These are phyloP conservation scores for Lentinula lateritia DNA, from an alignment of 768 basidiomycete species.

Conservation along the genomic window DNA sequence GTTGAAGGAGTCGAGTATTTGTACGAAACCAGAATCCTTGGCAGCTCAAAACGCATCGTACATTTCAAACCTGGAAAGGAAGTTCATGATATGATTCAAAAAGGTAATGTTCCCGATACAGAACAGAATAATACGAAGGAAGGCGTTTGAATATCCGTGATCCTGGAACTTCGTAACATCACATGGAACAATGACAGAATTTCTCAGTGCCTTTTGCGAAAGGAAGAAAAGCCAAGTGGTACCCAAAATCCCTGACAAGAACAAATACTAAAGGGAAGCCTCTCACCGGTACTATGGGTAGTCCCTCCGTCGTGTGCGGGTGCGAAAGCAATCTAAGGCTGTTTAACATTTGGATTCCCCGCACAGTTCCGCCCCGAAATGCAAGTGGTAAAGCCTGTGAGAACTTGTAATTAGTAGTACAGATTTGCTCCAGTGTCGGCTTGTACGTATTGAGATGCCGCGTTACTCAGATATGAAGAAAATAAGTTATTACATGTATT, in stretches of 20 bases:
- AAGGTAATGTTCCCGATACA: not conserved
- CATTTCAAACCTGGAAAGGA: not conserved
- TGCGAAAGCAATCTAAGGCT: not conserved
- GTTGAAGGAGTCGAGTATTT: not conserved
- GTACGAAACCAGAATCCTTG: constrained; percentile 1
- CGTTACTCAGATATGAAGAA: too few relatives aligned
- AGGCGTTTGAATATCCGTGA: not conserved
- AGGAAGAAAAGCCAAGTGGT: not conserved
- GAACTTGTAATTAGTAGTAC: too few relatives aligned
- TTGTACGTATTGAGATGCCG: too few relatives aligned
- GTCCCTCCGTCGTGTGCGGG: not conserved
- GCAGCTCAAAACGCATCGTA: not conserved
- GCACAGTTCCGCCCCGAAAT: too few relatives aligned
- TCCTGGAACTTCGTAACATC: not conserved
- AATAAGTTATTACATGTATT: not conserved
- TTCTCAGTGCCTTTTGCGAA: not conserved
- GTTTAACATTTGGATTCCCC: too few relatives aligned
- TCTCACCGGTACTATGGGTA: not conserved
- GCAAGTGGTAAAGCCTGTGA: too few relatives aligned
- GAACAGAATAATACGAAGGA: not conserved
- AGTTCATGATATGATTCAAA: not conserved
- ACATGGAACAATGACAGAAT: not conserved
- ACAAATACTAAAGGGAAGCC: not conserved
- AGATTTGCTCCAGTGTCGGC: too few relatives aligned
- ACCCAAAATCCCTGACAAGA: not conserved